These are phyloP conservation scores for Anthostomella pinea DNA, from an alignment of 2,329 filamentous ascomycete species.

Conservation along the genomic window DNA sequence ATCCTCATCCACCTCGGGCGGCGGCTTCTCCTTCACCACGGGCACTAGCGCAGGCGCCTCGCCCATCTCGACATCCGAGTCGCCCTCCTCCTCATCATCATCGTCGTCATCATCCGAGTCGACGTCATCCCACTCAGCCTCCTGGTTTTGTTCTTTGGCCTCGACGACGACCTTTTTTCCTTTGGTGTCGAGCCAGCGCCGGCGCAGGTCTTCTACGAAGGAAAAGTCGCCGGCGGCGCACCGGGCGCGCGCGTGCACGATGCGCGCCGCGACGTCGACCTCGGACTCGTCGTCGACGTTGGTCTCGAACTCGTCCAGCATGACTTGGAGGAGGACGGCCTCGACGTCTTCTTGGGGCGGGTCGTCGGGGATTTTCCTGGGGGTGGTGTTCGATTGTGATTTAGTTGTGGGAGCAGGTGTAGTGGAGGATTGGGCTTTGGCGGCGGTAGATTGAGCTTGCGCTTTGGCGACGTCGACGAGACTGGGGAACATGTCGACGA, in stretches of 20 bases:
- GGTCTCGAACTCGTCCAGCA: slow-evolving; percentile 94
- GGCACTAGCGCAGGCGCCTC: slow-evolving; percentile 62
- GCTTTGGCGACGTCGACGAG: slow-evolving; percentile 51
- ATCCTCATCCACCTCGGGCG: slow-evolving; percentile 75
- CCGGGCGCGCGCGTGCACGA: slow-evolving; percentile 65
- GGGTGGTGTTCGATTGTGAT: slow-evolving; percentile 9
- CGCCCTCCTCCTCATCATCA: slow-evolving; percentile 51
- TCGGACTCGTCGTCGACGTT: slow-evolving; percentile 88
- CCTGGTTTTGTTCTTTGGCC: slow-evolving; percentile 29
- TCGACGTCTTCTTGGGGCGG: slow-evolving; percentile 79
- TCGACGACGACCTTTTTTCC: slow-evolving; percentile 52
- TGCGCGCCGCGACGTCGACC: slow-evolving; percentile 67
- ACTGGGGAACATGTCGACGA: slow-evolving; percentile 76
- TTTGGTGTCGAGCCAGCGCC: slow-evolving; percentile 59
- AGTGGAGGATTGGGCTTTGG: slow-evolving; percentile 12
- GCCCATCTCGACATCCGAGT: slow-evolving; percentile 63
- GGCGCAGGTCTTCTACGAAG: slow-evolving; percentile 62
- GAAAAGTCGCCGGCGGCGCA: slow-evolving; percentile 63
- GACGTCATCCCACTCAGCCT: slow-evolving; percentile 54
- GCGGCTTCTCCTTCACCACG: slow-evolving; percentile 57
- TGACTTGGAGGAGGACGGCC: slow-evolving; percentile 79
- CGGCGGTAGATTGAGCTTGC: no score
- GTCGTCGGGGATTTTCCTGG: slow-evolving; percentile 39
- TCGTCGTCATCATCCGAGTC: slow-evolving; percentile 58
- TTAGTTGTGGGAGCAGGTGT: slow-evolving; percentile 8